Conservation (phyloP, 2,329 filamentous ascomycete species). For the Penicillium sp. region DNA sequence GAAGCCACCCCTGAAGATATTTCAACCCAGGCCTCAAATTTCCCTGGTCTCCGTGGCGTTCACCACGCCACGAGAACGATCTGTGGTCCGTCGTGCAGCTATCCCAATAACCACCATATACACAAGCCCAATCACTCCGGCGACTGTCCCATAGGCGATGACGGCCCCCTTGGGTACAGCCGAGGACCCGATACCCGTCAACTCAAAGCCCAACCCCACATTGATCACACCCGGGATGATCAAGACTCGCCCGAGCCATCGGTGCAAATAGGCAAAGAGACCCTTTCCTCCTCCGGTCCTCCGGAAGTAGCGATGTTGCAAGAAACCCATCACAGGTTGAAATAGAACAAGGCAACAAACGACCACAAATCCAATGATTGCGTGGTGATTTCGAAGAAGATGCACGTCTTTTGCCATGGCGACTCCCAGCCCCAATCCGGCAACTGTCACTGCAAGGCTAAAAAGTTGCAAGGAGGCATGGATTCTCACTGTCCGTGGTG, state of each 20-base stretch:
- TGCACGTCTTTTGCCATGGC: slow-evolving; percentile 40
- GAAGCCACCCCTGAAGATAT: too few relatives aligned
- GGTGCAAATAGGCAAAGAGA: slow-evolving; percentile 45
- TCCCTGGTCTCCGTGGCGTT: not conserved
- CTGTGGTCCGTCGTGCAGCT: not conserved
- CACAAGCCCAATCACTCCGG: slow-evolving; percentile 42
- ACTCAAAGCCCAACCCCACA: slow-evolving; percentile 49
- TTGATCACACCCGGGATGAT: slow-evolving; percentile 52
- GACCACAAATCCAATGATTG: slow-evolving; percentile 51
- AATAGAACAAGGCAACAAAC: slow-evolving; percentile 50
- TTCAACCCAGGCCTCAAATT: too few relatives aligned
- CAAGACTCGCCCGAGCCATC: slow-evolving; percentile 50
- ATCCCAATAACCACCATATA: slow-evolving; percentile 29
- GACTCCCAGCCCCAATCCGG: slow-evolving; percentile 48
- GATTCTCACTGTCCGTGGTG: slow-evolving; percentile 40
- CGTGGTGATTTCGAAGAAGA: slow-evolving; percentile 41
- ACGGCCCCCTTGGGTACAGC: slow-evolving; percentile 29
- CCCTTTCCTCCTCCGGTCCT: slow-evolving; percentile 42
- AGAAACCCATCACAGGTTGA: slow-evolving; percentile 47
- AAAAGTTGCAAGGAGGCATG: slow-evolving; percentile 45
- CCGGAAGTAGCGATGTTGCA: slow-evolving; percentile 49
- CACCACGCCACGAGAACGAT: not conserved
- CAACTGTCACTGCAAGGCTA: slow-evolving; percentile 44
- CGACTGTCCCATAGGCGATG: slow-evolving; percentile 48
- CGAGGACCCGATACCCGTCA: slow-evolving; percentile 38